Conservation (phyloP, 2,329 filamentous ascomycete genomes). For the Colletotrichum tamarilloi region DNA sequence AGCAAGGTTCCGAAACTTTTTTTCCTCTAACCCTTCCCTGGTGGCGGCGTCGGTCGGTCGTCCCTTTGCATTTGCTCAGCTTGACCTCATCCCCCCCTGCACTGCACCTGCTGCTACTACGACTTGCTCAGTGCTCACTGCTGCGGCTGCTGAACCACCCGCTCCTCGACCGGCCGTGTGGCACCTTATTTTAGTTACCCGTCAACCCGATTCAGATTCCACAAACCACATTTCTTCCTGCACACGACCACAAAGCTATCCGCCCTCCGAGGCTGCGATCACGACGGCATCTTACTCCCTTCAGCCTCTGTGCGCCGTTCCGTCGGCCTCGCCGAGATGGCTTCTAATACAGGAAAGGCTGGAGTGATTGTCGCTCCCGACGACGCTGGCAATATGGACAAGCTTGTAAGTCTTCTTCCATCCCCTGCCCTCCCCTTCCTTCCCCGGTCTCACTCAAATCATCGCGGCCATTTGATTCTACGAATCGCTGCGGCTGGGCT, state of each 20-base stretch:
- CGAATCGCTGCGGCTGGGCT: not conserved
- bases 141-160: conserved; percentile 1
- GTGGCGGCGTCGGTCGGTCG: not conserved
- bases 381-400: conserved; percentile 65
- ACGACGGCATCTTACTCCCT: conserved; percentile 10
- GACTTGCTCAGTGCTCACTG: not conserved
- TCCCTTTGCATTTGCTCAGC: not conserved
- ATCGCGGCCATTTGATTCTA: not conserved
- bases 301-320: conserved; percentile 16
- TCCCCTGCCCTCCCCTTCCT: not conserved
- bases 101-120: not conserved
- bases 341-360: conserved; percentile 63
- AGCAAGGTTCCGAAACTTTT: conserved; percentile 33
- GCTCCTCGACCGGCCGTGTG: conserved; percentile 32
- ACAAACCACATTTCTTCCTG: conserved; percentile 25
- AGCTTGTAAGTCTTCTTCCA: conserved; percentile 63
- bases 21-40: not conserved
- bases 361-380: conserved; percentile 66
- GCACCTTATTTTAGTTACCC: conserved; percentile 36
- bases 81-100: conserved; percentile 4
- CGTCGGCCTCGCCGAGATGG: conserved; percentile 43
- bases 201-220: conserved; percentile 32
- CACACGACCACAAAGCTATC: conserved; percentile 32
- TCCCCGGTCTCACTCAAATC: not conserved
- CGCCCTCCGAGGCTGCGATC: conserved; percentile 30